Base-by-base conservation (phyloP, 495 filamentous ascomycete genomes). In the Platismatia glauca region DNA sequence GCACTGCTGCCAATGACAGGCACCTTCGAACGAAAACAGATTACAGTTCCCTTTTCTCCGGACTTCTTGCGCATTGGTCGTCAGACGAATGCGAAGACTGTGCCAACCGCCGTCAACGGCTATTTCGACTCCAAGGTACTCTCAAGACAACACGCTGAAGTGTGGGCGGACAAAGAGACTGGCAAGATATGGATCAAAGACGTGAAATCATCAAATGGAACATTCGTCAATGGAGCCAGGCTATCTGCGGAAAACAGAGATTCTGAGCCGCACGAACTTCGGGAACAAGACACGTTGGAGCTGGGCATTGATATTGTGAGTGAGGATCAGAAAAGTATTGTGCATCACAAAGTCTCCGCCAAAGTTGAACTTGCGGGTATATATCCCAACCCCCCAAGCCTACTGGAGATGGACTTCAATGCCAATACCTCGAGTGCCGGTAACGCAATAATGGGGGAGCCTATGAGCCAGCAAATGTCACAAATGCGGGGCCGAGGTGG, bases 121-220 rank as follows among this genome's bases (percentile, higher is more conserved):
- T 98, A 87, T 71, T 98, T 98, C 70, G 94, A 98, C 73, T 96
- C 91, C 22, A 98, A 98, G 71, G 94, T 98, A 41, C 82, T 98
- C 18, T 97, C 93, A 39, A 81, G 94, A 63, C 92, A 96, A 73
- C 94, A 98, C 75, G 94, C 94, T 20, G 94, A 98, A 66, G 84
- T 97, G 22, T 98, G 90, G 90, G 93, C 93, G 29, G 91, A 97
- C 58, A 81, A 85, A 61, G 50, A 53, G 50, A 81, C 80, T 65
- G 93, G 94, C 18, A 95, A 94, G 70, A 85, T 98, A 59, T 97
- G 86, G 85, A 97, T 98, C 68, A 85, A 91, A 39, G 94, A 98
- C 75, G 88, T 98, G 66, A 97, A 96, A 72, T 97, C 94, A 6
- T 97, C 94, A 4, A 98, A 98, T 69, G 94, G 94, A 46, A 98